Evolutionary conservation across 2,329 filamentous ascomycete genomes (phyloP).

Genomic region (Neonectria sp.): DNA sequence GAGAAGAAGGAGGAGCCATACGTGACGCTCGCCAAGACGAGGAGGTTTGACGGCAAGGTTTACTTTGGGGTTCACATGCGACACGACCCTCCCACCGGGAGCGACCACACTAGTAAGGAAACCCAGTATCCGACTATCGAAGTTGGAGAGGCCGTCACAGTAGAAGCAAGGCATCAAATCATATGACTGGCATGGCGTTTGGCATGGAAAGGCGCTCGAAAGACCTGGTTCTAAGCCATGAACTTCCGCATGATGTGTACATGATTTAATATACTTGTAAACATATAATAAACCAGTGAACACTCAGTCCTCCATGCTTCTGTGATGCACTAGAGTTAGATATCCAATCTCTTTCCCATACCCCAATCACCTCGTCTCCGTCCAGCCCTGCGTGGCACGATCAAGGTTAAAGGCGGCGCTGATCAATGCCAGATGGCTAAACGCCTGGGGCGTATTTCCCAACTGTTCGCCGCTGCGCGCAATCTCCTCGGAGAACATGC

Average conservation of each 20-base stretch:
- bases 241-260: neutral
- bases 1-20: slow-evolving; percentile 88
- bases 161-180: slow-evolving; percentile 32
- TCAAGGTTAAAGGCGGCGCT: slow-evolving; percentile 85
- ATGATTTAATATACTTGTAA: neutral
- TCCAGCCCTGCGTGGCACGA: slow-evolving; percentile 57
- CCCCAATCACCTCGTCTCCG: slow-evolving; percentile 33
- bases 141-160: slow-evolving; percentile 63
- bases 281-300: neutral
- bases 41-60: slow-evolving; percentile 86
- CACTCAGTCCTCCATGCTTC: neutral
- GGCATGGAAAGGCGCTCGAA: neutral
- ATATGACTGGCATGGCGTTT: neutral
- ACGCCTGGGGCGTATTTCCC: slow-evolving; percentile 85
- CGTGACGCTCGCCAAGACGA: slow-evolving; percentile 87
- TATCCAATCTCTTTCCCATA: neutral
- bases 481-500: slow-evolving; percentile 87
- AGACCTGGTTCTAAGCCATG: too few species aligned
- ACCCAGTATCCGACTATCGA: slow-evolving; percentile 58
- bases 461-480: slow-evolving; percentile 82
- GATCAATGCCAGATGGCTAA: slow-evolving; percentile 82
- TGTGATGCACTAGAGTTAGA: neutral
- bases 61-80: slow-evolving; percentile 90
- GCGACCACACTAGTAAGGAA: slow-evolving; percentile 29
- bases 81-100: slow-evolving; percentile 52